These are phyloP conservation scores for Crucibulum parvulum DNA, from an alignment of 1,284 basidiomycete genomes.

Conservation along the genomic window DNA sequence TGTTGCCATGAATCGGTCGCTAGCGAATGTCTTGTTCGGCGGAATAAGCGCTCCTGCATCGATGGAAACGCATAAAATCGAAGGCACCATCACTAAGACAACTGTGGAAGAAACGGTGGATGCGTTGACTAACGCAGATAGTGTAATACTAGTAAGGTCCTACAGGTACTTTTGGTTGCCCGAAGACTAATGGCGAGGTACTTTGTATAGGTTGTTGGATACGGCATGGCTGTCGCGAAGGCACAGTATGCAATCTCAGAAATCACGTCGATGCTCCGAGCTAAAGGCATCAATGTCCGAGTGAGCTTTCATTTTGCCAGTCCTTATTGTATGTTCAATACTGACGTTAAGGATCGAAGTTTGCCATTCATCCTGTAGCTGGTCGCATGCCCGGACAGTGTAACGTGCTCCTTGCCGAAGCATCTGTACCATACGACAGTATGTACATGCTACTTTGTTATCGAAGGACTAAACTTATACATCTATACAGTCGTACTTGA, in stretches of 20 bases:
- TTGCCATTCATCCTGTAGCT: conserved; percentile 70
- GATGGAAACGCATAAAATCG: conserved; percentile 73
- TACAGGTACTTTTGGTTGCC: no score
- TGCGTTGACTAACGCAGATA: conserved; percentile 77
- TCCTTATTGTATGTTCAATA: neutral
- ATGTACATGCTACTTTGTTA: conserved; percentile 30
- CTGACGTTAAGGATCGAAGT: conserved; percentile 29
- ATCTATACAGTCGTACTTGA: conserved; percentile 73
- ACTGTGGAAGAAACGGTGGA: conserved; percentile 82
- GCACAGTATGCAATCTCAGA: conserved; percentile 89
- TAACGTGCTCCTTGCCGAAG: conserved; percentile 87
- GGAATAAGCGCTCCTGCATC: conserved; percentile 69
- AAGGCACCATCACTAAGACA: conserved; percentile 80
- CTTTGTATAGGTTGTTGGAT: conserved; percentile 72
- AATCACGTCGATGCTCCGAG: conserved; percentile 73
- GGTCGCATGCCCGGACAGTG: conserved; percentile 88
- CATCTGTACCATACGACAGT: conserved; percentile 90
- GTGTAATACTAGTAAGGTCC: conserved; percentile 73
- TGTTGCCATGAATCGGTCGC: conserved; percentile 86
- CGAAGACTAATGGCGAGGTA: neutral
- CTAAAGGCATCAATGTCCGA: conserved; percentile 77
- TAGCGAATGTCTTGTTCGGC: conserved; percentile 82
- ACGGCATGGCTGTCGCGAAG: conserved; percentile 90
- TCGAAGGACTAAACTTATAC: neutral
- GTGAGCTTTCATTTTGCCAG: conserved; percentile 33